Evolutionary conservation across 495 filamentous ascomycete genomes (phyloP), one percentile per base, ranked within the genome.

Genomic region (Tuber borchii): DNA sequence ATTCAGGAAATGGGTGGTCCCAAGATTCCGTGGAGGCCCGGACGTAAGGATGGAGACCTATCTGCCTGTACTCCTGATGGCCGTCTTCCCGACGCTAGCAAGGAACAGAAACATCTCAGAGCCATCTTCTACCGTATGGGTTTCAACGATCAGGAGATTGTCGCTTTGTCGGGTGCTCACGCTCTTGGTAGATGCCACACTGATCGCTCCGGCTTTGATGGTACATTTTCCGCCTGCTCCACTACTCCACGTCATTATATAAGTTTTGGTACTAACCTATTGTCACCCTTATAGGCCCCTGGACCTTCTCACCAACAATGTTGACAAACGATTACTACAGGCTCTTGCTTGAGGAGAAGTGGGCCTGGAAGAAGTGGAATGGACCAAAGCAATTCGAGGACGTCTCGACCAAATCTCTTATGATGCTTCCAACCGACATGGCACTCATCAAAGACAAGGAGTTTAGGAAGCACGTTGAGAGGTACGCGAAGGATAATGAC

Each of bases 351-450:
- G 89, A 93, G 34, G 93, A 97, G 90, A 96, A 96, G 88, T 99
- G 95, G 95, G 85, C 88, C 80, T 91, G 87, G 86, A 90, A 89
- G 86, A 97, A 97, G 90, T 98, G 95, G 95, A 90, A 95, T 83
- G 95, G 95, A 31, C 93, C 94, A 48, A 87, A 87, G 82, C 86
- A 88, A 83, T 81, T 77, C 12, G 81, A 83, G 70, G 95, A 99
- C 86, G 90, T 91, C 85, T 87, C 85, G 82, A 93, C 90, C 80
- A 92, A 93, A 88, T 88, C 88, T 70, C 86, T 99, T 80, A 99
- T 99, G 95, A 99, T 99, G 95, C 86, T 99, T 82, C 95, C 95
- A 75, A 90, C 93, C 74, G 95, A 99, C 83, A 90, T 96, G 85
- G 93, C 90, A 46, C 85, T 99, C 71, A 84, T 95, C 84, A 90